Evolutionary conservation across 2,329 filamentous ascomycete genomes (phyloP).

Genomic region (Apiospora malaysiana): DNA sequence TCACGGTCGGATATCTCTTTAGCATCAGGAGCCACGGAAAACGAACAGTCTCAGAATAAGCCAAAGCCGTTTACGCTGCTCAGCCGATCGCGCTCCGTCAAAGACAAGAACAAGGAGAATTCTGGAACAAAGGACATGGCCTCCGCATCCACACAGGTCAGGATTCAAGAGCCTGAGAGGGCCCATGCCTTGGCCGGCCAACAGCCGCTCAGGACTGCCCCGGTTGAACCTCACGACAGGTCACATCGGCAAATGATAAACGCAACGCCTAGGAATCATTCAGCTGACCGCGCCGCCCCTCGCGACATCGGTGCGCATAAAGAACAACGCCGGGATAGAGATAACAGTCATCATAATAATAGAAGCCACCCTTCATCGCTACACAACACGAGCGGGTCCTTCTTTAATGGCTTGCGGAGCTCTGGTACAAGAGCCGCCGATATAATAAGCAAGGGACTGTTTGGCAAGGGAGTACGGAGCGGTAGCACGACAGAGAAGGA

Average conservation of each 20-base stretch:
- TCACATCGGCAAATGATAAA: constrained; percentile 72
- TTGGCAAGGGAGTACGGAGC: constrained; percentile 77
- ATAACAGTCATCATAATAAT: constrained; percentile 41
- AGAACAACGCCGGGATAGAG: constrained; percentile 53
- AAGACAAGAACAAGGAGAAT: constrained; percentile 49
- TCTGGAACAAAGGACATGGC: constrained; percentile 44
- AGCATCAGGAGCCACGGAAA: constrained; percentile 51
- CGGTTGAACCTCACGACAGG: constrained; percentile 62
- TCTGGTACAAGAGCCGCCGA: constrained; percentile 78
- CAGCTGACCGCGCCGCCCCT: constrained; percentile 67
- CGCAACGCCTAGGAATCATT: constrained; percentile 71
- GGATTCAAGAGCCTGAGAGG: constrained; percentile 45
- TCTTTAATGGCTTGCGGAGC: constrained; percentile 76
- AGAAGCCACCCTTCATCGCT: constrained; percentile 59
- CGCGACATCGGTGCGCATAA: constrained; percentile 51
- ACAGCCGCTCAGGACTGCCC: constrained; percentile 64
- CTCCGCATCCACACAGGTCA: constrained; percentile 32
- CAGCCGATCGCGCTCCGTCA: constrained; percentile 57
- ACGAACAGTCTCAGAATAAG: constrained; percentile 55
- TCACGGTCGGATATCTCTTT: constrained; percentile 60
- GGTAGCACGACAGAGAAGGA: constrained; percentile 74
- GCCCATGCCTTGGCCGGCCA: constrained; percentile 42
- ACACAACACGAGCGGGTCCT: constrained; percentile 65
- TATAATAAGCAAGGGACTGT: constrained; percentile 81
- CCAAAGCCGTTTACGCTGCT: constrained; percentile 61